Percentiles rank a stretch among this genome's conserved stretches.
phyloP scores from a whole-genome alignment of 176 grass and related monocot species.

The Areca catechu region DNA sequence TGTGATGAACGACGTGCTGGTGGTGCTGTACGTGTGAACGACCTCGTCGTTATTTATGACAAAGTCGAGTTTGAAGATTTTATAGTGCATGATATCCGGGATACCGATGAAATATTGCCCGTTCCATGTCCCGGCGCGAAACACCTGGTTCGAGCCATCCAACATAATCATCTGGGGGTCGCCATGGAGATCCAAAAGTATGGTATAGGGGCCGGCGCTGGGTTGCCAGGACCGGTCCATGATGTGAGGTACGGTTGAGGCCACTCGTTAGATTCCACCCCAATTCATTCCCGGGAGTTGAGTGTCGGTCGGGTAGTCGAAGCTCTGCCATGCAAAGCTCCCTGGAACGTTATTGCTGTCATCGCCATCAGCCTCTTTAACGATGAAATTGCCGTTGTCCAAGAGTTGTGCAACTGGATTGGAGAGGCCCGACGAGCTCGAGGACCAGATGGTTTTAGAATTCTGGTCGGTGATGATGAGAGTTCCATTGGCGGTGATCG shows the following conservation, averaged over 20 bases:
- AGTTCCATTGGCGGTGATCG: background rate
- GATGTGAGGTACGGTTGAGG: background rate
- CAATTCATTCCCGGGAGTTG: background rate
- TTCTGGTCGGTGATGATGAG: slow-evolving; percentile 7
- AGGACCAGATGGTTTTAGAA: background rate
- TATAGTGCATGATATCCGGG: background rate
- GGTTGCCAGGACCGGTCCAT: background rate
- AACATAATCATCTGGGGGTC: background rate
- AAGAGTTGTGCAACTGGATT: slow-evolving; percentile 1
- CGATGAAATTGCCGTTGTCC: slow-evolving; percentile 1
- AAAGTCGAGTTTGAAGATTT: background rate
- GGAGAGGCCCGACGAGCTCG: background rate
- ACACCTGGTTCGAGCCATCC: background rate
- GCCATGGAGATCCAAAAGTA: background rate
- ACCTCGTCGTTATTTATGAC: background rate
- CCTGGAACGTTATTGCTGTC: too few relatives aligned
- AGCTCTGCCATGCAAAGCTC: slow-evolving; percentile 6
- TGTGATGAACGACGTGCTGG: background rate
- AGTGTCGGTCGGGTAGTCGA: slow-evolving; percentile 9
- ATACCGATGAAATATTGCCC: background rate
- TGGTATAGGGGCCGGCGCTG: background rate
- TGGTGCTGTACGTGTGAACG: background rate
- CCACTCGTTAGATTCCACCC: background rate
- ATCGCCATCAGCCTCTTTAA: background rate
- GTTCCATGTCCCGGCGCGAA: background rate